Conservation (phyloP, 805 yeast genomes). For the Suhomyces sp. region DNA sequence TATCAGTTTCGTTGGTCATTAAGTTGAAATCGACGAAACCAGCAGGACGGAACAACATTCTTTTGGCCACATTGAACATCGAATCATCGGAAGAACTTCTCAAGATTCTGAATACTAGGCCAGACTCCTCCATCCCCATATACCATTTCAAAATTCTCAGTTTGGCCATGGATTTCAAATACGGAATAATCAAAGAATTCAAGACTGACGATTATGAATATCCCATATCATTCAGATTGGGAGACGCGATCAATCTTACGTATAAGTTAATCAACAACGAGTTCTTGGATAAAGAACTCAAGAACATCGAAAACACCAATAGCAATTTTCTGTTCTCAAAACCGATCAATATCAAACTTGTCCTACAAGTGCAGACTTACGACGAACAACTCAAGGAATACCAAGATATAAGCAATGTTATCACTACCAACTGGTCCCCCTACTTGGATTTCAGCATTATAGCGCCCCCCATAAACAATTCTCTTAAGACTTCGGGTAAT, state of each 20-base stretch:
- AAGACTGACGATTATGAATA: constrained; percentile 17
- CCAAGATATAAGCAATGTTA: constrained; percentile 24
- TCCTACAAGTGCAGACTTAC: constrained; percentile 24
- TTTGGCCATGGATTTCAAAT: constrained; percentile 24
- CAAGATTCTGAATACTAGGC: constrained; percentile 8
- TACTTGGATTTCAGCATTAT: constrained; percentile 34
- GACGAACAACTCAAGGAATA: constrained; percentile 5
- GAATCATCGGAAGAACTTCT: constrained; percentile 45
- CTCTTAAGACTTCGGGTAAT: constrained; percentile 27
- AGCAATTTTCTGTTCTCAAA: constrained; percentile 20
- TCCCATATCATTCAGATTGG: constrained; percentile 27
- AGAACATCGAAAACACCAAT: constrained; percentile 13
- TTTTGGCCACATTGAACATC: constrained; percentile 49
- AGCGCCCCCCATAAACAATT: constrained; percentile 41
- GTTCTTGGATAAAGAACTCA: constrained; percentile 20
- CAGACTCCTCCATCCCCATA: too few relatives aligned
- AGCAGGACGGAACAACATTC: constrained; percentile 44
- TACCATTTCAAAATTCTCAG: constrained; percentile 23
- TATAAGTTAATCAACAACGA: constrained; percentile 35
- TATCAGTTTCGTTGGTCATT: constrained; percentile 42
- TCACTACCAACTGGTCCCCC: constrained; percentile 42
- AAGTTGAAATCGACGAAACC: constrained; percentile 48
- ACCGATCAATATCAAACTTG: constrained; percentile 26
- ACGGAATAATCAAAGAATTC: constrained; percentile 26
- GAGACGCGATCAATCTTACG: constrained; percentile 35